These are phyloP conservation scores for Hemisphaericaspora subhashii DNA, from an alignment of 1,139 yeast species.

Conservation along the genomic window DNA sequence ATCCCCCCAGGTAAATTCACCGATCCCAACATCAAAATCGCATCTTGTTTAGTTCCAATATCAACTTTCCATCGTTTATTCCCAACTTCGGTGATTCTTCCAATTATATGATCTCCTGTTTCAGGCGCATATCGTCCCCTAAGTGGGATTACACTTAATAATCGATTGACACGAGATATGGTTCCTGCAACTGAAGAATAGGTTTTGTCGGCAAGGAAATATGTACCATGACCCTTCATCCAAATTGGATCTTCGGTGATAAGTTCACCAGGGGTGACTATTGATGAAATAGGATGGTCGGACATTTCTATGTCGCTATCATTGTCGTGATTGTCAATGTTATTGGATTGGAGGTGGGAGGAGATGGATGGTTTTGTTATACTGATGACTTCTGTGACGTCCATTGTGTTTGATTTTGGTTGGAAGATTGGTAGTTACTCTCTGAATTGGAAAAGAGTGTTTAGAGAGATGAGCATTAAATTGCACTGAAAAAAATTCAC, in stretches of 20 bases:
- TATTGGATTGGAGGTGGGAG: slow-evolving; percentile 7
- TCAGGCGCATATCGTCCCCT: slow-evolving; percentile 89
- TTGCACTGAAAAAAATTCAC: neutral
- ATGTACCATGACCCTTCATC: slow-evolving; percentile 99
- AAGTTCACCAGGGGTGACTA: slow-evolving; percentile 95
- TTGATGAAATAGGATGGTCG: slow-evolving; percentile 23
- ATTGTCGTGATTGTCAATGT: slow-evolving; percentile 8
- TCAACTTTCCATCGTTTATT: slow-evolving; percentile 96
- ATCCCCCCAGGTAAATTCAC: slow-evolving; percentile 98
- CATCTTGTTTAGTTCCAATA: slow-evolving; percentile 91
- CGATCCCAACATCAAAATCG: slow-evolving; percentile 88
- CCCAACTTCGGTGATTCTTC: slow-evolving; percentile 92
- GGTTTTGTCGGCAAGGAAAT: slow-evolving; percentile 67
- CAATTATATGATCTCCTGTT: slow-evolving; percentile 95
- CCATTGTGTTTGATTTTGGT: slow-evolving; percentile 15
- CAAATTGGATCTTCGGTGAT: slow-evolving; percentile 94
- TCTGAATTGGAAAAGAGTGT: no score
- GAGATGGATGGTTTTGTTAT: slow-evolving; percentile 33
- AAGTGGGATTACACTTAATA: slow-evolving; percentile 82
- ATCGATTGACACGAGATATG: slow-evolving; percentile 79
- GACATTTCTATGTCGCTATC: slow-evolving; percentile 36
- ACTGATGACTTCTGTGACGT: slow-evolving; percentile 35
- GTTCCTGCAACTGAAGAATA: slow-evolving; percentile 93
- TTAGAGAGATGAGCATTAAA: neutral
- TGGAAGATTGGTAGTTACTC: no score